Evolutionary conservation across 1,284 basidiomycete genomes (phyloP), one percentile per base, ranked within the genome.

Genomic region (Cutaneotrichosporon mucoides): DNA sequence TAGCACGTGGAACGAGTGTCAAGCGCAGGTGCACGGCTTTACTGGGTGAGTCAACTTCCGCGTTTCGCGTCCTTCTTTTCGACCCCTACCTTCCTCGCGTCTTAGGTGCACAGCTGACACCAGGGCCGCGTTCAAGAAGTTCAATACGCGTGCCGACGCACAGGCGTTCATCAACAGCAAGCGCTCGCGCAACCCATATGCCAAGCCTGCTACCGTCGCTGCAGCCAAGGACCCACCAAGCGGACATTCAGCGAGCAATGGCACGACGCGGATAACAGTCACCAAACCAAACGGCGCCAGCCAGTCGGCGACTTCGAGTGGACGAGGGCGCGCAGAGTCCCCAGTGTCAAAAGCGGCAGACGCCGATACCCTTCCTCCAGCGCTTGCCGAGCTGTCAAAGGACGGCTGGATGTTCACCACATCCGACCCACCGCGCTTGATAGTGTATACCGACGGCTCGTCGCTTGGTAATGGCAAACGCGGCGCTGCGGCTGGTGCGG

Each of bases 391-490:
- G 34, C 61, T 70, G 15, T 64, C 65, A 3, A 44, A 50, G 16
- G 58, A 67, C 12, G 75, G 75, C 13, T 76, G 69, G 63, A 62
- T 54, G 36, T 68, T 75, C 52, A 58, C 64, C 1, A 59, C 65
- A 8, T 54, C 57, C 5, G 0, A 56, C 4, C 62, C 66, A 3
- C 61, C 65, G 15, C 65, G 70, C 24, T 59, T 79, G 8, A 69
- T 79, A 12, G 77, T 74, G 4, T 77, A 77, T 58, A 76, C 74
- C 3, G 78, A 79, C 63, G 78, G 78, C 12, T 73, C 70, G 11
- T 61, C 70, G 7, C 42, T 71, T 16, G 68, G 69, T 0, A 79
- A 79, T 61, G 78, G 78, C 2, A 60, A 75, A 45, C 45, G 36
- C 0, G 68, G 70, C 0, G 72, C 75, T 1, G 63, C 53, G 42